A percentile compares a stretch with the other conserved stretches of the same genome.
Conservation (phyloP, 2,329 filamentous ascomycete genomes). For the Neoarthrinium moseri region DNA sequence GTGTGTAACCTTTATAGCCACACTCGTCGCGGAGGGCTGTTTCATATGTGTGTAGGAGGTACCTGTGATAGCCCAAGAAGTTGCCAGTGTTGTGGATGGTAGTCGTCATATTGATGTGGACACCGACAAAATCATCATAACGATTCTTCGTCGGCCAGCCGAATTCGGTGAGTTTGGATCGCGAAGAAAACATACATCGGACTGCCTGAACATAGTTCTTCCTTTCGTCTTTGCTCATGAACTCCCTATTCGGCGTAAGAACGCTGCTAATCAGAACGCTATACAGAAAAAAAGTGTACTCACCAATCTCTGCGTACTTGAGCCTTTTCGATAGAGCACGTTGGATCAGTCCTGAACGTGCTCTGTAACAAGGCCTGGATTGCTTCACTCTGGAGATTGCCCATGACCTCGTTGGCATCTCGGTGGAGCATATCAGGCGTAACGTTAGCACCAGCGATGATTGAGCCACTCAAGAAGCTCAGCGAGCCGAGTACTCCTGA, state of each 20-base stretch:
- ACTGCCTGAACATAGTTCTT: slow-evolving; percentile 25
- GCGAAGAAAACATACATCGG: slow-evolving; percentile 12
- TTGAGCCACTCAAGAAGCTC: too few species aligned
- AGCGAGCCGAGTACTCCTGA: too few species aligned
- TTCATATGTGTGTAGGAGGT: slow-evolving; percentile 11
- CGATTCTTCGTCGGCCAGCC: slow-evolving; percentile 10
- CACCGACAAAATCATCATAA: slow-evolving; percentile 37
- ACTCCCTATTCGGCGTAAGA: slow-evolving; percentile 23
- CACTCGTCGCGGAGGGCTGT: slow-evolving; percentile 31
- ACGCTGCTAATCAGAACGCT: too few species aligned
- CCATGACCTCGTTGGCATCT: background rate
- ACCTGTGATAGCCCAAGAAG: slow-evolving; percentile 15
- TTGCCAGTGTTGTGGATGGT: slow-evolving; percentile 30
- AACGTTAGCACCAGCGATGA: too few species aligned
- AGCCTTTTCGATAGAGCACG: slow-evolving; percentile 8
- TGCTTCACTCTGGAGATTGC: slow-evolving; percentile 4
- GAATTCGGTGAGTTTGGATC: background rate
- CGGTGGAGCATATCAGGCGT: background rate
- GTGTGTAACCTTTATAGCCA: slow-evolving; percentile 37
- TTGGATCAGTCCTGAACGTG: background rate
- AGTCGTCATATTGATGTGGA: slow-evolving; percentile 33
- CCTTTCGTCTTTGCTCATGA: slow-evolving; percentile 23
- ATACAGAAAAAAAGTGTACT: background rate
- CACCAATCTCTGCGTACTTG: slow-evolving; percentile 22
- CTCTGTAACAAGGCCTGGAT: background rate